Conservation (phyloP, 768 basidiomycete species). For the Hypholoma sublateritium region DNA sequence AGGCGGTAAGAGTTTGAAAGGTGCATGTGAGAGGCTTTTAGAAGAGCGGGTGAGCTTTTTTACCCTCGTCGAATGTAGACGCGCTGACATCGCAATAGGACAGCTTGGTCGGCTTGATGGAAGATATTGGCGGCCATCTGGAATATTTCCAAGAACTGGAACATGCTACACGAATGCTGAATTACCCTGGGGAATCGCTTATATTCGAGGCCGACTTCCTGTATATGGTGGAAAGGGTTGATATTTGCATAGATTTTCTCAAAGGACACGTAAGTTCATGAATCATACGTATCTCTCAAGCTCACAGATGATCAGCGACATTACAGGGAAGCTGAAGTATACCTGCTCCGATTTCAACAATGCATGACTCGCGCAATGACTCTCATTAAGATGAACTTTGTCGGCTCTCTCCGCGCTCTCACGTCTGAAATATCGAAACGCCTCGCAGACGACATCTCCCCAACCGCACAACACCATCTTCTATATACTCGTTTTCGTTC, state of each 20-base stretch:
- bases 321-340: slow-evolving; percentile 90
- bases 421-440: slow-evolving; percentile 76
- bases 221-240: slow-evolving; percentile 94
- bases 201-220: slow-evolving; percentile 91
- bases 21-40: slow-evolving; percentile 85
- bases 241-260: slow-evolving; percentile 91
- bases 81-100: slow-evolving; percentile 48
- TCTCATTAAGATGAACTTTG: slow-evolving; percentile 95
- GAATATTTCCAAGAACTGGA: slow-evolving; percentile 97
- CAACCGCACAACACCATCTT: slow-evolving; percentile 79
- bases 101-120: slow-evolving; percentile 70
- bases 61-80: not conserved
- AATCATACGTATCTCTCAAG: not conserved
- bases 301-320: slow-evolving; percentile 59
- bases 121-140: slow-evolving; percentile 77
- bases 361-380: slow-evolving; percentile 99
- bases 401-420: slow-evolving; percentile 78
- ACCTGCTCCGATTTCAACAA: slow-evolving; percentile 95
- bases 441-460: slow-evolving; percentile 74
- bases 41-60: slow-evolving; percentile 77
- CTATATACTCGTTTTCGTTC: slow-evolving; percentile 87
- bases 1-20: slow-evolving; percentile 86
- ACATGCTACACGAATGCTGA: slow-evolving; percentile 88
- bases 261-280: slow-evolving; percentile 70
- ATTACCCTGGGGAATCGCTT: slow-evolving; percentile 89